Conservation (phyloP, 2,329 filamentous ascomycete species). For the Aspergillus thermomutatus region DNA sequence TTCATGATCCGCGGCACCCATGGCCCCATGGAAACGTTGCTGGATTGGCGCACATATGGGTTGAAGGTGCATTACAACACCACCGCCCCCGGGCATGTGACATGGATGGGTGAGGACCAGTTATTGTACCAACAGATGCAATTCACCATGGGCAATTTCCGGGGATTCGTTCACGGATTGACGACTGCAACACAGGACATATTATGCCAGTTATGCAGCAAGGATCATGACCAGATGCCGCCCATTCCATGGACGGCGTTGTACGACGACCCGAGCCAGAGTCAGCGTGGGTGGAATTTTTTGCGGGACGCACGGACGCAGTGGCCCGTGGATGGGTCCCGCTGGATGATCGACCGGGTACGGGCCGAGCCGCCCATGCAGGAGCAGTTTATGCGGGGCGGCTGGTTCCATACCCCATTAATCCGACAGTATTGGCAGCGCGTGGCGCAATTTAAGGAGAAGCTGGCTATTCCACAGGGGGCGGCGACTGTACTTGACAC, state of each 20-base stretch:
- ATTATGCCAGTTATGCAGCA: neutral
- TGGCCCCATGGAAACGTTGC: slow-evolving; percentile 1
- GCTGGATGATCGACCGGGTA: neutral
- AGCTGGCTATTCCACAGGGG: no score
- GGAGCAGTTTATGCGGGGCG: neutral
- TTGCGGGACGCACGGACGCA: neutral
- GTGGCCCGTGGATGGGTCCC: neutral
- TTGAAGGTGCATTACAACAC: slow-evolving; percentile 9
- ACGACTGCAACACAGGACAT: neutral
- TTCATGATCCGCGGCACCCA: slow-evolving; percentile 4
- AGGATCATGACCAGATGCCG: neutral
- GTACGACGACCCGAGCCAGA: slow-evolving; percentile 3
- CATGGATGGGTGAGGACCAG: neutral
- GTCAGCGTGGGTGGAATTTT: slow-evolving; percentile 1
- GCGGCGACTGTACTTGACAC: no score
- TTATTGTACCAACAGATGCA: slow-evolving; percentile 1
- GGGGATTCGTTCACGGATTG: neutral
- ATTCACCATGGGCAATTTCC: slow-evolving; percentile 7
- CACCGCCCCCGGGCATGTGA: neutral
- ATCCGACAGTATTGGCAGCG: neutral
- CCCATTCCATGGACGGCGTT: neutral
- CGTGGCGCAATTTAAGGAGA: neutral
- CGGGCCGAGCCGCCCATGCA: neutral
- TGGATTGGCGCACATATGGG: slow-evolving; percentile 3
- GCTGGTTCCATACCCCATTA: neutral